phyloP scores from a whole-genome alignment of 116 monocot species.

The Dioscorea cayenensis region DNA sequence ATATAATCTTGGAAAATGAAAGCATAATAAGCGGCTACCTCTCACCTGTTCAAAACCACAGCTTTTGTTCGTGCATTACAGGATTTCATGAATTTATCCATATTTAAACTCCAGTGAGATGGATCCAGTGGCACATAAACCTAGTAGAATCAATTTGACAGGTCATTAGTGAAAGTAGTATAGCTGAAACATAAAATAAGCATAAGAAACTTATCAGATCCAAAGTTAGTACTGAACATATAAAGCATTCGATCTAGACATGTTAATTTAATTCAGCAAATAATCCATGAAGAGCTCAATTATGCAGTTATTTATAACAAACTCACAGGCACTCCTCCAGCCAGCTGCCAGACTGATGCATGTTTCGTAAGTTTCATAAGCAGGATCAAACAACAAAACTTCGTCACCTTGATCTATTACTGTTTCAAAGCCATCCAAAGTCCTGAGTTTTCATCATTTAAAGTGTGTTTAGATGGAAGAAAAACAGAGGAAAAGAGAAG shows the following conservation, averaged over 20 bases:
- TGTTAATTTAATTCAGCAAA: too few relatives aligned
- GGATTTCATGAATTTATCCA: conserved; percentile 47
- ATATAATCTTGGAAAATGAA: too few relatives aligned
- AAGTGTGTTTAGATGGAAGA: too few relatives aligned
- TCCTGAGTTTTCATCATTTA: too few relatives aligned
- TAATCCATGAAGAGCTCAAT: background rate
- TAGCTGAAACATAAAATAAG: background rate
- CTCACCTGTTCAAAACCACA: conserved; percentile 82
- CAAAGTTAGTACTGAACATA: too few relatives aligned
- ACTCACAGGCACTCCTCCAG: conserved; percentile 87
- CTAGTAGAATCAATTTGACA: conserved; percentile 19
- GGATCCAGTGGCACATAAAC: conserved; percentile 85
- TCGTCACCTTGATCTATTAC: too few relatives aligned
- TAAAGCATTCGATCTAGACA: background rate
- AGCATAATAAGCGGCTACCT: too few relatives aligned
- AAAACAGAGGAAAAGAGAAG: background rate
- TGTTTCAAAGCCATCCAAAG: too few relatives aligned
- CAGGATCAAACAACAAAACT: too few relatives aligned
- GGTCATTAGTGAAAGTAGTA: background rate
- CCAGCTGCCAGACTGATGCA: conserved; percentile 63
- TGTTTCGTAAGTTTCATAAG: conserved; percentile 82
- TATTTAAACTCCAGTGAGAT: conserved; percentile 67
- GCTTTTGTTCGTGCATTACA: conserved; percentile 77
- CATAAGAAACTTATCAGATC: background rate
- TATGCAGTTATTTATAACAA: background rate